These are phyloP conservation scores for Mycena latifolia DNA, from an alignment of 768 basidiomycete species.

Conservation along the genomic window DNA sequence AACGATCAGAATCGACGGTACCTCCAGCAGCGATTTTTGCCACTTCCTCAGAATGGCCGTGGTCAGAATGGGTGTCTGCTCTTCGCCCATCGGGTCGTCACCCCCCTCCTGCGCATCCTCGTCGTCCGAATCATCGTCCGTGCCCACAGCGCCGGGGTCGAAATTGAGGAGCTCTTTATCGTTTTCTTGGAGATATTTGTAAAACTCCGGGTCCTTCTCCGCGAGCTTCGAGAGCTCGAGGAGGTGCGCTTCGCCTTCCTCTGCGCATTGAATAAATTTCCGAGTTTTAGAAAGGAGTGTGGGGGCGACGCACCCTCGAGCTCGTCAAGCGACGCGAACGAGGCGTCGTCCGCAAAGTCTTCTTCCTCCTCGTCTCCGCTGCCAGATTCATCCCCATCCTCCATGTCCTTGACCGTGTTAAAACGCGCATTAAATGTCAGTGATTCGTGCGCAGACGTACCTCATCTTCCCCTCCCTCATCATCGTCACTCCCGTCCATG, in stretches of 20 bases:
- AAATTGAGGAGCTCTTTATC: constrained; percentile 93
- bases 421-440: constrained; percentile 1
- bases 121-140: constrained; percentile 56
- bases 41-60: constrained; percentile 79
- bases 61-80: constrained; percentile 71
- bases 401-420: constrained; percentile 40
- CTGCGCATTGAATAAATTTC: constrained; percentile 47
- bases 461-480: constrained; percentile 52
- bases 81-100: constrained; percentile 63
- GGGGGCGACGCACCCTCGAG: constrained; percentile 77
- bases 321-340: constrained; percentile 50
- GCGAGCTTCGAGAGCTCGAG: constrained; percentile 89
- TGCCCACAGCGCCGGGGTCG: constrained; percentile 56
- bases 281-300: not conserved
- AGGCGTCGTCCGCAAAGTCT: constrained; percentile 52
- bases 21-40: constrained; percentile 93
- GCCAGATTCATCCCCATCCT: constrained; percentile 39
- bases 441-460: constrained; percentile 12
- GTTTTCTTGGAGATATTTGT: constrained; percentile 97
- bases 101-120: constrained; percentile 54
- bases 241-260: constrained; percentile 81
- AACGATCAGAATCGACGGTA: constrained; percentile 42
- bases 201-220: constrained; percentile 99
- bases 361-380: constrained; percentile 55
- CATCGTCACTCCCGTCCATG: constrained; percentile 73